Base-by-base conservation (phyloP, 2,329 filamentous ascomycete species). In the Ascomycota sp. region DNA sequence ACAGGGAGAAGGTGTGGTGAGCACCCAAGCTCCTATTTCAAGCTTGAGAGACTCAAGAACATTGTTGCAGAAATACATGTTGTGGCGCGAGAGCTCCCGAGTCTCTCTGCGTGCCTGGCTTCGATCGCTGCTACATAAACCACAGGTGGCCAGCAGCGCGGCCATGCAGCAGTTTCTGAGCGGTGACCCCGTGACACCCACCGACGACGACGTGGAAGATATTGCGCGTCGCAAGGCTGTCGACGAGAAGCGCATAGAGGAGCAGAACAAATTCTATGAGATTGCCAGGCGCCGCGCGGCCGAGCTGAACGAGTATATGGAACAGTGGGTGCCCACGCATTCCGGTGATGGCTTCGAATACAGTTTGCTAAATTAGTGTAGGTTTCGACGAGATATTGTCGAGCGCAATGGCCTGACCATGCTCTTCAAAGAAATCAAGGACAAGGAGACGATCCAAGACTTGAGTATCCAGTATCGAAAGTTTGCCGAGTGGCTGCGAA, bases 221-320 rank as follows among this genome's bases (percentile, higher is more conserved):
- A 83, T 93, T 26, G 54, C 73, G 40, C 68, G 68, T 37, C 68
- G 89, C 35, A 91, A 84, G 52, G 65, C 69, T 9, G 73, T 92
- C 54, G 89, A 98, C 45, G 75, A 80, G 50, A 79, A 78, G 53
- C 73, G 89, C 31, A 68, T 95, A 34, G 80, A 92, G 47, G 89
- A 98, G 53, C 89, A 98, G 51, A 78, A 74, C 49, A 71, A 74
- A 41, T 98, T 98, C 51, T 98, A 93, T 52, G 86, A 98, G 50
- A 84, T 98, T 48, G 89, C 89, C 7, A 66, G 83, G 42, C 75
- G 83, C 52, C 72, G 89, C 41, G 89, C 89, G 2, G 77, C 80
- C 6, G 89, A 95, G 47, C 64, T 98, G 33, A 89, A 98, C 53
- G 80, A 92, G 21, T 93, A 95, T 51, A 98, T 98, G 89, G 89